Evolutionary conservation across 208 protist genomes (phyloP).

Genomic region (Trypanosoma mega): DNA sequence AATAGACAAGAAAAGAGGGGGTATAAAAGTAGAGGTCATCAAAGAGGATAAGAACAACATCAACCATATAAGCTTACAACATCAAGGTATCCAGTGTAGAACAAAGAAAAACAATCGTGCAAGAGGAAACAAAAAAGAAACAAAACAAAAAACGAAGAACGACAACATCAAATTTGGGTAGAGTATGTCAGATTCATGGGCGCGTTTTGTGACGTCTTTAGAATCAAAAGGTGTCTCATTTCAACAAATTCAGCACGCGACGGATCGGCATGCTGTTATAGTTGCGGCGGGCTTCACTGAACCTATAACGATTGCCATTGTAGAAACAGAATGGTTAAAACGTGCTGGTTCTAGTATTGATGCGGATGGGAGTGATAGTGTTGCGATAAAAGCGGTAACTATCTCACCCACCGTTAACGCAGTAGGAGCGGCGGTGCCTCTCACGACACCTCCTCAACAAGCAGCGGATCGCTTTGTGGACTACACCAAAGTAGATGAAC

Average conservation of each 20-base stretch:
- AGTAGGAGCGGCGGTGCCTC: not conserved
- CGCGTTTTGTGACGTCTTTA: constrained; percentile 59
- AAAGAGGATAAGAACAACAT: no score
- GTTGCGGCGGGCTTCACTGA: constrained; percentile 70
- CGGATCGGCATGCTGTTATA: constrained; percentile 68
- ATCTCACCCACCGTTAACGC: not conserved
- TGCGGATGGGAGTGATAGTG: not conserved
- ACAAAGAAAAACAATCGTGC: constrained; percentile 5
- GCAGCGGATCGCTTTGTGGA: constrained; percentile 15
- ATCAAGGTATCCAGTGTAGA: no score
- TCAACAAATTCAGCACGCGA: constrained; percentile 68
- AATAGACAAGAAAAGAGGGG: not conserved
- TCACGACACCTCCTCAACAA: not conserved
- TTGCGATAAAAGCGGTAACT: not conserved
- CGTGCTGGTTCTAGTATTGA: not conserved
- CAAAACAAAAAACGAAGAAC: no score
- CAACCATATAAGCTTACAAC: no score
- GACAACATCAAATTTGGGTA: no score
- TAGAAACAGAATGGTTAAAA: constrained; percentile 86
- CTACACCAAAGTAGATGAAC: constrained; percentile 37
- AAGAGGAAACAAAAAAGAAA: not conserved
- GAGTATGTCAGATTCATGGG: constrained; percentile 49
- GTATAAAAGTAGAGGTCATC: no score
- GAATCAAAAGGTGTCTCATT: constrained; percentile 68
- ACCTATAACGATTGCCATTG: constrained; percentile 66